phyloP scores from a whole-genome alignment of 2,329 filamentous ascomycete species.

The Acrodontium crateriforme region DNA sequence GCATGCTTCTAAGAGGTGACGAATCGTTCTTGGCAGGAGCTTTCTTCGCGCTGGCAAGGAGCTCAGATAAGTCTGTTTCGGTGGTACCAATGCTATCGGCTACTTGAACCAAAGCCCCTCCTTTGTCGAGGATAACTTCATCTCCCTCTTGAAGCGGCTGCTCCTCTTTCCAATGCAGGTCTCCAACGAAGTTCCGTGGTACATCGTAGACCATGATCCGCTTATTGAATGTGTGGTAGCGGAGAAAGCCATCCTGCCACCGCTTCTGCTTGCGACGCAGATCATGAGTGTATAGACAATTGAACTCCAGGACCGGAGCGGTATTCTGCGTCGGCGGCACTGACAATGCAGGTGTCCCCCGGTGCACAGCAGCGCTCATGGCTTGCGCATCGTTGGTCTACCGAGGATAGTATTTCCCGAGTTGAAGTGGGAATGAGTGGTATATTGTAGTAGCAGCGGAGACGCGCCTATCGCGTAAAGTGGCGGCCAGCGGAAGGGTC shows the following conservation, averaged over 20 bases:
- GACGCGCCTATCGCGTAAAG: no score
- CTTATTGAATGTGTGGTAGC: conserved; percentile 83
- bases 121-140: conserved; percentile 64
- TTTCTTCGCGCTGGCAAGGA: conserved; percentile 56
- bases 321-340: conserved; percentile 45
- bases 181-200: conserved; percentile 65
- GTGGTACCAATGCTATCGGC: conserved; percentile 57
- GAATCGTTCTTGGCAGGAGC: conserved; percentile 13
- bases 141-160: conserved; percentile 65
- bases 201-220: conserved; percentile 84
- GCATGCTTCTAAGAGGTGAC: conserved; percentile 10
- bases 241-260: conserved; percentile 85
- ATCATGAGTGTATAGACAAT: conserved; percentile 79
- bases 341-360: conserved; percentile 21
- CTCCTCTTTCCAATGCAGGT: conserved; percentile 64
- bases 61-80: conserved; percentile 62
- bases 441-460: no score
- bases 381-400: no score
- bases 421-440: no score
- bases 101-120: conserved; percentile 66
- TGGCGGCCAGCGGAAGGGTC: no score
- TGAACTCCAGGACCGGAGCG: conserved; percentile 66
- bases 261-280: conserved; percentile 74
- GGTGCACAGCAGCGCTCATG: conserved; percentile 22
- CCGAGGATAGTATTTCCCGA: no score